Evolutionary conservation across 352 stramenopile species (phyloP).

Genomic region (Aphanomyces stellatus): DNA sequence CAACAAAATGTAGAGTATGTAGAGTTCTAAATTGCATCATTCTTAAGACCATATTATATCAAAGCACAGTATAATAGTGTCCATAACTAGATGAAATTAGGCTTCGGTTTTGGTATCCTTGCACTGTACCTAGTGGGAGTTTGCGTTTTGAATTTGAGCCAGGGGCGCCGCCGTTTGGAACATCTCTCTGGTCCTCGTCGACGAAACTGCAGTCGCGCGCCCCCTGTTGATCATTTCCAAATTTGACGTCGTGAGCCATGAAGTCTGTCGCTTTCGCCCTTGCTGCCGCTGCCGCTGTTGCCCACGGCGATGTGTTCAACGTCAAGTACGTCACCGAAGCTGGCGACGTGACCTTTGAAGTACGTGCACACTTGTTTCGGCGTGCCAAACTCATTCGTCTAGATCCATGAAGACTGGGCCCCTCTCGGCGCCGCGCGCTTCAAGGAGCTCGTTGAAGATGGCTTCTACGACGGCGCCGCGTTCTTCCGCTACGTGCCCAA

Average conservation of each 20-base stretch:
- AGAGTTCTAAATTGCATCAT: no score
- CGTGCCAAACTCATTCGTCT: neutral
- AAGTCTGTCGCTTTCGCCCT: neutral
- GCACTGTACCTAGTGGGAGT: no score
- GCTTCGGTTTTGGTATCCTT: no score
- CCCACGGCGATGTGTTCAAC: neutral
- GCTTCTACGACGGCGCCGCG: conserved; percentile 36
- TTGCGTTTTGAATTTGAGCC: no score
- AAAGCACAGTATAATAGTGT: no score
- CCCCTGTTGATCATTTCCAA: neutral
- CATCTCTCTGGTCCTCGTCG: no score
- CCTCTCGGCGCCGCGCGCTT: conserved; percentile 35
- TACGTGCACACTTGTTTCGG: neutral
- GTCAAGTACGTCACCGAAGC: conserved; percentile 10
- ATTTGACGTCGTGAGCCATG: no score
- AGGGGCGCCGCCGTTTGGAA: no score
- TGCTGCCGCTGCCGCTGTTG: neutral
- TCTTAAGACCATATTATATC: no score
- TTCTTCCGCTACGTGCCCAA: conserved; percentile 36
- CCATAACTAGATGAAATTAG: no score
- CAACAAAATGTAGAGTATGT: no score
- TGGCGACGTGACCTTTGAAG: conserved; percentile 11
- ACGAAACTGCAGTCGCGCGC: neutral
- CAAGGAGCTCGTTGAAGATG: conserved; percentile 28
- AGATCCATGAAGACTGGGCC: conserved; percentile 26